A percentile compares a stretch with the other conserved stretches of the same genome.
These are phyloP conservation scores for Zostera marina DNA, from an alignment of 116 monocot species.

Conservation along the genomic window DNA sequence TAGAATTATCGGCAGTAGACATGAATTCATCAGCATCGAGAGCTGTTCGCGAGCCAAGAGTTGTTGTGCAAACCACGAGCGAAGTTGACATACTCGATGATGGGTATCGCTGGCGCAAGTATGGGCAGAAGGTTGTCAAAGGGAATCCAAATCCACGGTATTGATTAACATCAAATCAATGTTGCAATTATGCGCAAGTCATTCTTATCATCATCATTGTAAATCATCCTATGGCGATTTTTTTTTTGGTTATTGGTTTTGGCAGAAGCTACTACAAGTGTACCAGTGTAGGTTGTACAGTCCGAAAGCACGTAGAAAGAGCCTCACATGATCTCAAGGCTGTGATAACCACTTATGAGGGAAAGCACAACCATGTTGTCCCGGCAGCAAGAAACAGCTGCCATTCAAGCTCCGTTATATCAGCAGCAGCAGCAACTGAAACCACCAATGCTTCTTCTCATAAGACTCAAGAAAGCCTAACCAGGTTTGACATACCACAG, in stretches of 20 bases:
- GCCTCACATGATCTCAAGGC: conserved; percentile 64
- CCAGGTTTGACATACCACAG: conserved; percentile 10
- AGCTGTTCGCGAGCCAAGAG: conserved; percentile 51
- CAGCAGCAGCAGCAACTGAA: conserved; percentile 6
- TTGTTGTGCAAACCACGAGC: conserved; percentile 73
- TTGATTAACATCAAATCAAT: not conserved
- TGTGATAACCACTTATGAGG: conserved; percentile 73
- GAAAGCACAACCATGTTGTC: conserved; percentile 82
- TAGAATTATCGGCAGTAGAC: conserved; percentile 35
- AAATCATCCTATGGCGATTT: not conserved
- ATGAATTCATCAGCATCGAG: conserved; percentile 31
- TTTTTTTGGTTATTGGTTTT: not conserved
- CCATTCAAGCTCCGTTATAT: conserved; percentile 6
- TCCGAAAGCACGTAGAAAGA: conserved; percentile 76
- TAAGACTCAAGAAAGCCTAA: conserved; percentile 8
- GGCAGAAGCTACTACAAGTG: conserved; percentile 85
- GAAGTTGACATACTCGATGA: conserved; percentile 87
- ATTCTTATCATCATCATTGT: not conserved
- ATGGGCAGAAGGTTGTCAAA: conserved; percentile 88
- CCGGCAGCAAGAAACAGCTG: conserved; percentile 53
- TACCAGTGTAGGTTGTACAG: conserved; percentile 44
- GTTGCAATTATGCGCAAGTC: not conserved
- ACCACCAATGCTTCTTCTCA: conserved; percentile 7
- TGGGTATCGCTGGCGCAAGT: conserved; percentile 92
- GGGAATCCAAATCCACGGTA: conserved; percentile 94